Percentiles rank a stretch among this genome's conserved stretches.
These are phyloP conservation scores for Zygosaccharomyces bailii DNA, from an alignment of 805 yeast species.

Conservation along the genomic window DNA sequence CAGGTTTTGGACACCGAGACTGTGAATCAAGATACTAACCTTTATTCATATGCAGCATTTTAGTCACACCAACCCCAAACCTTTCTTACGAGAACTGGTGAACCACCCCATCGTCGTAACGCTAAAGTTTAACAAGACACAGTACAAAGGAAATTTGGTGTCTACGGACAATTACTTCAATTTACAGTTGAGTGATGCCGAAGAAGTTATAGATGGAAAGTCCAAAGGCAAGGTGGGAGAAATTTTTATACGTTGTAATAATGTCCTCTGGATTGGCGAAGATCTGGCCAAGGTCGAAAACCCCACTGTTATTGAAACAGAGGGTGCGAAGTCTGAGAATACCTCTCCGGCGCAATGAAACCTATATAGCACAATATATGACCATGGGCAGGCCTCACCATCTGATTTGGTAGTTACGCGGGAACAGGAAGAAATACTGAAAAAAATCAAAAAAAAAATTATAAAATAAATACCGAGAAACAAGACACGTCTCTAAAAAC, in stretches of 20 bases:
- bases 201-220: slow-evolving; percentile 48
- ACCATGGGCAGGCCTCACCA: not conserved
- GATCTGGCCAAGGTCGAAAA: not conserved
- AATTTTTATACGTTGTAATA: slow-evolving; percentile 84
- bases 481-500: not conserved
- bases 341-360: not conserved
- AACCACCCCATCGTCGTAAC: slow-evolving; percentile 69
- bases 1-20: no score
- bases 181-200: slow-evolving; percentile 63
- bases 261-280: slow-evolving; percentile 53
- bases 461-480: not conserved
- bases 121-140: slow-evolving; percentile 86
- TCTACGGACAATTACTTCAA: slow-evolving; percentile 94
- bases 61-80: slow-evolving; percentile 80
- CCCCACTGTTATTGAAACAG: not conserved
- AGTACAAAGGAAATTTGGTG: slow-evolving; percentile 72
- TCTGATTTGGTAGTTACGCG: not conserved
- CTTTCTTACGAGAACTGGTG: slow-evolving; percentile 76
- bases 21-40: slow-evolving; percentile 20
- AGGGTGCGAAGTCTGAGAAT: not conserved
- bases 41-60: slow-evolving; percentile 27
- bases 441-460: not conserved
- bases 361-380: not conserved
- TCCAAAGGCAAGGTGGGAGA: slow-evolving; percentile 62
- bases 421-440: not conserved